Conservation (phyloP, 164 flowering plant genomes). For the Piper betle region DNA sequence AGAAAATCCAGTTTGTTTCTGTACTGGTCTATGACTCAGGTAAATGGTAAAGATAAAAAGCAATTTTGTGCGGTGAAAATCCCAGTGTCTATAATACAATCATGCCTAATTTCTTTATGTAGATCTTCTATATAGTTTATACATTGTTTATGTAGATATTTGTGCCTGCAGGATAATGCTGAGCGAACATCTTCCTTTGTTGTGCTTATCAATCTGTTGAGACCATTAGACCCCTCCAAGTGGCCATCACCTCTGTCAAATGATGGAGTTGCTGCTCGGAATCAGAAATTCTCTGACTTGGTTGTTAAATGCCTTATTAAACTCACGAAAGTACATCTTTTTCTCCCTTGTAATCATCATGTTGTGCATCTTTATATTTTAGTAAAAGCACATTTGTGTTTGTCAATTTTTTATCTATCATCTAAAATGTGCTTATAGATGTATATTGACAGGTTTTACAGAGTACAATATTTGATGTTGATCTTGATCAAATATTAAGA, state of each 20-base stretch:
- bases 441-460: slow-evolving; percentile 63
- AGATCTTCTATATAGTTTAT: too few relatives aligned
- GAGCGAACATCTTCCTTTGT: slow-evolving; percentile 94
- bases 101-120: too few relatives aligned
- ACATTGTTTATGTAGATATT: not conserved
- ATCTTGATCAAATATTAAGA: slow-evolving; percentile 91
- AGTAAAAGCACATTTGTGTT: not conserved
- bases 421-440: not conserved
- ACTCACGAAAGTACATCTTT: slow-evolving; percentile 60
- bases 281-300: slow-evolving; percentile 90
- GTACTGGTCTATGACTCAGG: too few relatives aligned
- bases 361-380: not conserved
- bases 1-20: too few relatives aligned
- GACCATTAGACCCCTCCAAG: slow-evolving; percentile 86
- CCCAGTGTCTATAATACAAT: too few relatives aligned
- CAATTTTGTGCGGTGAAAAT: too few relatives aligned
- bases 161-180: slow-evolving; percentile 78
- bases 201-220: slow-evolving; percentile 79
- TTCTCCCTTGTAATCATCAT: too few relatives aligned
- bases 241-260: slow-evolving; percentile 80
- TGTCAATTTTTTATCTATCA: not conserved
- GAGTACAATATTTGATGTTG: slow-evolving; percentile 88
- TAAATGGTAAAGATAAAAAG: too few relatives aligned
- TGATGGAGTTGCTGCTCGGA: slow-evolving; percentile 58
- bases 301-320: slow-evolving; percentile 95